Conservation (phyloP, 495 filamentous ascomycete species). For the Hypomontagnella submonticulosa region DNA sequence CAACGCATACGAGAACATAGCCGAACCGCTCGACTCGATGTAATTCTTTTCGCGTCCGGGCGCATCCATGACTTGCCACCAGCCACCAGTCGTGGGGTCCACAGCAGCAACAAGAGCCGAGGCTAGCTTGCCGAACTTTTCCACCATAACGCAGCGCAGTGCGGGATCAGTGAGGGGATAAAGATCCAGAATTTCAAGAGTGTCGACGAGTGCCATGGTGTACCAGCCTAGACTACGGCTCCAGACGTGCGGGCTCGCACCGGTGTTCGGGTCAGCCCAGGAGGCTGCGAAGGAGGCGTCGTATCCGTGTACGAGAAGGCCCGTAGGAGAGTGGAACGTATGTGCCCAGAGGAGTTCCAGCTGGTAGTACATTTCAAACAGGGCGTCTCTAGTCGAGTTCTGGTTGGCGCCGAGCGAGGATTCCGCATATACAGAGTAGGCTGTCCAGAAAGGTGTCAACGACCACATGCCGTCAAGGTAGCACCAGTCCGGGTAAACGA, state of each 20-base stretch:
- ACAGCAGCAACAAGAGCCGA: constrained; percentile 48
- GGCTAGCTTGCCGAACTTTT: constrained; percentile 46
- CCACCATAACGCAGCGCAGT: constrained; percentile 11
- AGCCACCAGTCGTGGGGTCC: constrained; percentile 59
- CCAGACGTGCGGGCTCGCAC: constrained; percentile 68
- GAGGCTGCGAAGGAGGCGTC: constrained; percentile 61
- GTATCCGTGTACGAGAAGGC: constrained; percentile 68
- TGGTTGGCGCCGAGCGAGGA: constrained; percentile 11
- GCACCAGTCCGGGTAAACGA: constrained; percentile 57
- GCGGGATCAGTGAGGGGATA: too few relatives aligned
- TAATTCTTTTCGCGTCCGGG: constrained; percentile 63
- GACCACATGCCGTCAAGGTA: constrained; percentile 63
- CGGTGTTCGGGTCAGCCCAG: constrained; percentile 66
- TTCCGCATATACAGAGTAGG: constrained; percentile 34
- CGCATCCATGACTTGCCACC: constrained; percentile 69
- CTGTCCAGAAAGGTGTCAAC: constrained; percentile 52
- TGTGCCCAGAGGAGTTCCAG: constrained; percentile 63
- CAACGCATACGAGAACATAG: constrained; percentile 69
- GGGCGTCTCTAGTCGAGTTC: constrained; percentile 17
- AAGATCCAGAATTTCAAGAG: constrained; percentile 57
- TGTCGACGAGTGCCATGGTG: constrained; percentile 66
- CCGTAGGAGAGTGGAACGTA: constrained; percentile 54
- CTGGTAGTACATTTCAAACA: constrained; percentile 61
- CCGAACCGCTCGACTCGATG: constrained; percentile 68
- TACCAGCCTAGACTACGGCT: constrained; percentile 70